A percentile compares a stretch with the other conserved stretches of the same genome.
Evolutionary conservation across 2,329 filamentous ascomycete genomes (phyloP).

Genomic region (Beauveria bassiana): DNA sequence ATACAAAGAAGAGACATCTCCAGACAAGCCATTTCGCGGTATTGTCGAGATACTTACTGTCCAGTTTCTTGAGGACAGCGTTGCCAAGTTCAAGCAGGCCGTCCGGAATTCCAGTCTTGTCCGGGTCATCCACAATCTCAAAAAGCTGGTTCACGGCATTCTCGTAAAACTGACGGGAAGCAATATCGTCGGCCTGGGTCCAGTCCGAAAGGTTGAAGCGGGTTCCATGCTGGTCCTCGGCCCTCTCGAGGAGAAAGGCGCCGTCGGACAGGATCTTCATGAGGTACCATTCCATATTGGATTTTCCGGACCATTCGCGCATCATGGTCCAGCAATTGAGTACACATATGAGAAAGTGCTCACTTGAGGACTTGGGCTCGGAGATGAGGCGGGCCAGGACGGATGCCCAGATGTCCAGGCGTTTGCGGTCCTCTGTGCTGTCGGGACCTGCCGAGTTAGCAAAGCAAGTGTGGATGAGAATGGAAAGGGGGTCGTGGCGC

Average conservation of each 20-base stretch:
- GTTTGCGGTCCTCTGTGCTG: constrained; percentile 69
- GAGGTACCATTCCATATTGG: constrained; percentile 86
- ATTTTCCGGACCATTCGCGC: constrained; percentile 82
- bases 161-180: constrained; percentile 83
- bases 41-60: constrained; percentile 61
- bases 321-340: constrained; percentile 82
- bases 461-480: constrained; percentile 82
- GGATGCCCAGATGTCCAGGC: constrained; percentile 82
- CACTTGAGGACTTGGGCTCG: constrained; percentile 66
- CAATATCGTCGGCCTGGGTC: constrained; percentile 70
- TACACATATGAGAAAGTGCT: constrained; percentile 74
- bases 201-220: constrained; percentile 65
- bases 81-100: constrained; percentile 78
- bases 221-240: constrained; percentile 68
- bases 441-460: constrained; percentile 77
- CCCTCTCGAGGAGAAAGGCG: constrained; percentile 79
- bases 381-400: constrained; percentile 77
- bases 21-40: constrained; percentile 79
- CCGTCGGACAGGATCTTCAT: constrained; percentile 93
- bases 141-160: constrained; percentile 75
- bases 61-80: constrained; percentile 71
- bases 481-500: constrained; percentile 76
- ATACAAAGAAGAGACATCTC: constrained; percentile 87
- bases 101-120: constrained; percentile 76
- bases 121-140: constrained; percentile 76